phyloP scores from a whole-genome alignment of 495 filamentous ascomycete species.

The Apodospora peruviana region DNA sequence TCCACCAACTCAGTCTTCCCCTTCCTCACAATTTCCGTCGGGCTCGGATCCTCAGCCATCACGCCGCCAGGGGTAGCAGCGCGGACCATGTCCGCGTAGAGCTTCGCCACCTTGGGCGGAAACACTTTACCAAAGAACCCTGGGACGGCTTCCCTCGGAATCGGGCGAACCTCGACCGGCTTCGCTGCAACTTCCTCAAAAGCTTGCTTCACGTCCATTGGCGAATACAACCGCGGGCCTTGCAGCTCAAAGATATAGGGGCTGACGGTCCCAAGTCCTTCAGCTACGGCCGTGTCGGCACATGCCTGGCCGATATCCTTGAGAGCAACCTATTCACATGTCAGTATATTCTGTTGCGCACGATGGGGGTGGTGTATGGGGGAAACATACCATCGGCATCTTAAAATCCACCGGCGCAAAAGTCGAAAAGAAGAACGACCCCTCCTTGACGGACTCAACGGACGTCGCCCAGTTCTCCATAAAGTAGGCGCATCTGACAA shows the following conservation, averaged over 20 bases:
- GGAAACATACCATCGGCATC: slow-evolving; percentile 11
- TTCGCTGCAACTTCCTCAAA: slow-evolving; percentile 14
- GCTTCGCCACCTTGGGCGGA: slow-evolving; percentile 8
- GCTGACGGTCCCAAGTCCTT: slow-evolving; percentile 4
- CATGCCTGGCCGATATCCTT: slow-evolving; percentile 16
- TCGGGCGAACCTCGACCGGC: slow-evolving; percentile 9
- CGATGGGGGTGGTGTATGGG: too few species aligned
- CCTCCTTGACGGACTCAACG: slow-evolving; percentile 8
- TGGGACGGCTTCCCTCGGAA: not conserved
- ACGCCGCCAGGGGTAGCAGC: slow-evolving; percentile 17
- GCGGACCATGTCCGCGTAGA: slow-evolving; percentile 15
- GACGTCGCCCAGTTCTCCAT: slow-evolving; percentile 21
- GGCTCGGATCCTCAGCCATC: slow-evolving; percentile 11
- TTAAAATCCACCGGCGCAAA: slow-evolving; percentile 12
- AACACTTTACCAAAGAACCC: slow-evolving; percentile 15
- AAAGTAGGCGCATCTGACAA: slow-evolving; percentile 21
- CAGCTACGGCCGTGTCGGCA: slow-evolving; percentile 6
- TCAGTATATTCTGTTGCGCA: not conserved
- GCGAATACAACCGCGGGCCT: slow-evolving; percentile 8
- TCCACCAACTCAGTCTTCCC: slow-evolving; percentile 7
- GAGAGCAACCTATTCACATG: slow-evolving; percentile 11
- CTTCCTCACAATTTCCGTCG: slow-evolving; percentile 6
- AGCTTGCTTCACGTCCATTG: slow-evolving; percentile 15
- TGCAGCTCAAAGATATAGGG: slow-evolving; percentile 20
- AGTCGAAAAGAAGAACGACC: slow-evolving; percentile 16